Conservation (phyloP, 2,329 filamentous ascomycete species). For the Truncatella angustata region DNA sequence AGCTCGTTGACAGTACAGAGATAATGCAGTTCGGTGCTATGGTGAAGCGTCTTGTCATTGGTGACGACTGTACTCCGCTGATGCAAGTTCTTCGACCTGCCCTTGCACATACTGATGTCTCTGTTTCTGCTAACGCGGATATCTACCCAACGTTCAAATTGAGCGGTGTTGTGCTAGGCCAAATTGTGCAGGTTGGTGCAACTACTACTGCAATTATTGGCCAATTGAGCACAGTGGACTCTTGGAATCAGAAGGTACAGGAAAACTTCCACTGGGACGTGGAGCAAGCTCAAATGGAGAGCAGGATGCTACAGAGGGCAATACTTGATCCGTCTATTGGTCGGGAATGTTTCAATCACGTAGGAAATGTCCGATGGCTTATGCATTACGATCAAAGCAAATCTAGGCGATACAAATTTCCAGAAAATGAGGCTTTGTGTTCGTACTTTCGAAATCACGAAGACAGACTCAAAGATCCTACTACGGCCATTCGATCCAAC, state of each 20-base stretch:
- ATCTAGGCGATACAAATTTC: not conserved
- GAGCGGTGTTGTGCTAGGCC: slow-evolving; percentile 6
- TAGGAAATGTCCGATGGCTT: slow-evolving; percentile 6
- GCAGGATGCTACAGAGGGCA: not conserved
- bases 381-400: not conserved
- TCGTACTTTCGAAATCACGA: no score
- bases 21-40: slow-evolving; percentile 9
- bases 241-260: slow-evolving; percentile 10
- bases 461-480: not conserved
- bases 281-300: slow-evolving; percentile 9
- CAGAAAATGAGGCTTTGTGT: not conserved
- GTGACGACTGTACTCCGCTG: not conserved
- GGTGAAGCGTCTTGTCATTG: slow-evolving; percentile 10
- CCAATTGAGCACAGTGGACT: not conserved
- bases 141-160: slow-evolving; percentile 2
- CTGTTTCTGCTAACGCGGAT: not conserved
- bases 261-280: slow-evolving; percentile 3
- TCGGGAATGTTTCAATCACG: slow-evolving; percentile 7
- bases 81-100: slow-evolving; percentile 6
- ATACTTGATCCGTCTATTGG: slow-evolving; percentile 1
- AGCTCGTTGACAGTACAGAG: slow-evolving; percentile 1
- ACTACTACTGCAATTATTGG: not conserved
- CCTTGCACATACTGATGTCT: not conserved
- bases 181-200: slow-evolving; percentile 9
- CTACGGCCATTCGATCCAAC: not conserved